Evolutionary conservation across 495 filamentous ascomycete genomes (phyloP), one percentile per base, ranked within the genome.

Genomic region (Durotheca rogersii): DNA sequence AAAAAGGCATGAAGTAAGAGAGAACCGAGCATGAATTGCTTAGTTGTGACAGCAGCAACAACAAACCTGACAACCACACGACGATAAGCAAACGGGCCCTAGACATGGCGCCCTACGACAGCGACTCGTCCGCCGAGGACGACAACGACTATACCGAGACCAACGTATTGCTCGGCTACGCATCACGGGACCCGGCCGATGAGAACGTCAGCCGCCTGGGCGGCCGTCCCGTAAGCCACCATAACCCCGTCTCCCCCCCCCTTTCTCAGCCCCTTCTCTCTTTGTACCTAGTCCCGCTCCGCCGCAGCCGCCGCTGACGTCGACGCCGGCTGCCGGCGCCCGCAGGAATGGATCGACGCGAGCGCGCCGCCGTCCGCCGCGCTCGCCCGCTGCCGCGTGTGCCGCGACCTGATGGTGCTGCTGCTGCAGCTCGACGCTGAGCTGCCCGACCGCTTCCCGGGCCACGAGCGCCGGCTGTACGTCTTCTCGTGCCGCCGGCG

Each of bases 401-500:
- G 93, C 78, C 90, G 90, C 47, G 78, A 79, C 21, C 67, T 88
- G 31, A 90, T 96, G 84, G 77, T 82, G 0, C 76, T 96, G 3
- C 80, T 97, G 9, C 79, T 99, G 32, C 89, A 97, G 67, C 76
- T 99, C 33, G 88, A 99, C 69, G 92, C 83, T 59, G 90, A 95
- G 51, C 75, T 99, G 29, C 90, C 89, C 14, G 86, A 94, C 29
- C 75, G 80, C 27, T 95, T 94, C 64, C 87, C 88, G 14, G 82
- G 81, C 17, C 85, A 97, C 64, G 90, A 96, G 63, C 73, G 93
- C 42, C 79, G 92, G 34, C 62, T 97, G 30, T 96, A 96, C 60
- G 71, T 97, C 7, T 90, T 90, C 61, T 76, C 77, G 31, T 99
- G 93, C 65, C 77, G 79, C 42, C 74, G 81, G 42, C 92, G 89